phyloP scores from a whole-genome alignment of 441 rosid genomes.

The Metrosideros polymorpha region DNA sequence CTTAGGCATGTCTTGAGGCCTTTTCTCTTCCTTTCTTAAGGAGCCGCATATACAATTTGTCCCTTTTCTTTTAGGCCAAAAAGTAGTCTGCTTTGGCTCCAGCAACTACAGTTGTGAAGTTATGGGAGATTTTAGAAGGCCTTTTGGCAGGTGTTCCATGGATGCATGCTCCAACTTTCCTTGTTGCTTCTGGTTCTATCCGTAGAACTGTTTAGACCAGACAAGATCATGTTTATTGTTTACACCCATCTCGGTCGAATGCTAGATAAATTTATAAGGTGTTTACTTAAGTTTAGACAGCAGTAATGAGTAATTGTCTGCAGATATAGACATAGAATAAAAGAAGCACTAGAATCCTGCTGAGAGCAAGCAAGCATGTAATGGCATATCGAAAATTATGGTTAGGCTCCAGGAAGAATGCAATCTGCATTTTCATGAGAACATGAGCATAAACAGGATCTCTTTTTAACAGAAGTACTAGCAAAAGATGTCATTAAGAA shows the following conservation, averaged over 20 bases:
- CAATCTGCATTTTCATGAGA: not conserved
- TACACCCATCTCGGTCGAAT: not conserved
- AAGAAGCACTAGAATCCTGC: not conserved
- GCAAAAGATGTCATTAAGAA: not conserved
- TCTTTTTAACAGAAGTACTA: not conserved
- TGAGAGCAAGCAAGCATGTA: not conserved
- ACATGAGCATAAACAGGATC: not conserved
- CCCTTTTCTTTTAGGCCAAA: not conserved
- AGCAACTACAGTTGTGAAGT: not conserved
- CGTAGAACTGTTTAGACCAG: not conserved
- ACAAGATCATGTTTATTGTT: not conserved
- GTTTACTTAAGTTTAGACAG: not conserved
- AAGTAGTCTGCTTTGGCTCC: not conserved
- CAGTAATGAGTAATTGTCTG: not conserved
- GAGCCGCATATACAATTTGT: not conserved
- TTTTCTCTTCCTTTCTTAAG: not conserved
- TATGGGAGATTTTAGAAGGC: not conserved
- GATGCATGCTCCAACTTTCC: not conserved
- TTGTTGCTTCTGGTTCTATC: not conserved
- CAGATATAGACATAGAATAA: not conserved
- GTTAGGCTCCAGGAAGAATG: not conserved
- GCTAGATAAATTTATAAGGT: not conserved
- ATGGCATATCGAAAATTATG: too few relatives aligned
- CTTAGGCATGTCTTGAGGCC: not conserved
- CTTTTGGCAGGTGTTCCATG: not conserved